Evolutionary conservation across 2,329 filamentous ascomycete genomes (phyloP).

Genomic region (Seiridium cupressi): DNA sequence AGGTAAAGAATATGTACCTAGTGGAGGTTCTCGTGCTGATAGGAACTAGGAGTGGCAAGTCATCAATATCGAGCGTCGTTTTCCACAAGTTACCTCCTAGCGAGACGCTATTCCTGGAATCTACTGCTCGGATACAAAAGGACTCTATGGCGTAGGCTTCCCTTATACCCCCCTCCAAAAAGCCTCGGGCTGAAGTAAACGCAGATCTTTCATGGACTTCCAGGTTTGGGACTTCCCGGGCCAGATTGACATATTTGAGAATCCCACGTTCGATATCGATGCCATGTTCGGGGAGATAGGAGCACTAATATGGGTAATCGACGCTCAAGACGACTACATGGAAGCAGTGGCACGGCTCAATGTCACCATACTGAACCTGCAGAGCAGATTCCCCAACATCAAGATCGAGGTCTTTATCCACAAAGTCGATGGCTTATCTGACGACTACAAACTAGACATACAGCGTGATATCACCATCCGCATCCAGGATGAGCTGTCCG

Average conservation of each 20-base stretch:
- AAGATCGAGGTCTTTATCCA: conserved; percentile 99
- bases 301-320: conserved; percentile 96
- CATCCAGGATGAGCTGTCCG: conserved; percentile 92
- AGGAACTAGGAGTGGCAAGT: conserved; percentile 81
- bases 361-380: conserved; percentile 82
- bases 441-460: conserved; percentile 94
- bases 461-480: conserved; percentile 95
- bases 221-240: conserved; percentile 98
- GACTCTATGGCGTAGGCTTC: conserved; percentile 84
- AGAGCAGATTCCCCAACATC: conserved; percentile 86
- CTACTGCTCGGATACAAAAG: conserved; percentile 90
- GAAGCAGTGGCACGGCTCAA: conserved; percentile 87
- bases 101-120: conserved; percentile 94
- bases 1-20: conserved; percentile 58
- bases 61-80: conserved; percentile 97
- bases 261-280: conserved; percentile 85
- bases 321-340: conserved; percentile 96
- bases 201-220: conserved; percentile 97
- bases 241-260: conserved; percentile 85
- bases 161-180: not conserved
- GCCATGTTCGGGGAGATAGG: conserved; percentile 93
- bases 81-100: conserved; percentile 97
- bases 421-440: conserved; percentile 96
- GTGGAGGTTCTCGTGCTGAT: not conserved
- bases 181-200: not conserved